Evolutionary conservation across 495 filamentous ascomycete species (phyloP).

Genomic region (Neurospora sp.): DNA sequence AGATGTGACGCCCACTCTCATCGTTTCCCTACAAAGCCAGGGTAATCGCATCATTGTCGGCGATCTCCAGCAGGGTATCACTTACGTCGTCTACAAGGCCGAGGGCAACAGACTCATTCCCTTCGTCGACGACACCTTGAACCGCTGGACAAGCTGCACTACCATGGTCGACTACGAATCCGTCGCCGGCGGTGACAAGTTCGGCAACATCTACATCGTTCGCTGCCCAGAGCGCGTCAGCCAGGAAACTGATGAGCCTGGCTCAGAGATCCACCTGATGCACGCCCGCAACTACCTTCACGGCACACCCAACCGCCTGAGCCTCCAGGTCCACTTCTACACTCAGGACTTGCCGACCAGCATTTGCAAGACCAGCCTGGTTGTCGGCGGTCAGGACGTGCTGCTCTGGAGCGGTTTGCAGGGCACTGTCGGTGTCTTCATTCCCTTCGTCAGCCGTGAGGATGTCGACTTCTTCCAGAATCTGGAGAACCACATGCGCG

Average conservation of each 20-base stretch:
- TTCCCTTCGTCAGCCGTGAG: conserved; percentile 82
- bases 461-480: conserved; percentile 97
- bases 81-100: conserved; percentile 87
- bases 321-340: conserved; percentile 79
- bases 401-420: conserved; percentile 91
- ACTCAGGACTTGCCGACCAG: conserved; percentile 86
- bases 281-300: conserved; percentile 84
- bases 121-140: conserved; percentile 79
- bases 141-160: conserved; percentile 78
- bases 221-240: conserved; percentile 79
- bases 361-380: conserved; percentile 79
- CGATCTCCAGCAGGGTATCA: conserved; percentile 83
- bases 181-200: conserved; percentile 90
- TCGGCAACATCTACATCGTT: conserved; percentile 90
- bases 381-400: conserved; percentile 84
- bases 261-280: conserved; percentile 76
- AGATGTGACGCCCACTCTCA: conserved; percentile 66
- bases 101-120: conserved; percentile 84
- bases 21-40: conserved; percentile 81
- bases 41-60: conserved; percentile 86
- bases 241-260: conserved; percentile 85
- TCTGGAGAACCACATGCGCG: conserved; percentile 74
- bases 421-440: conserved; percentile 83
- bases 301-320: conserved; percentile 74
- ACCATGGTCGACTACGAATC: conserved; percentile 98